These are phyloP conservation scores for Globisporangium nunn DNA, from an alignment of 352 stramenopile species.

Conservation along the genomic window DNA sequence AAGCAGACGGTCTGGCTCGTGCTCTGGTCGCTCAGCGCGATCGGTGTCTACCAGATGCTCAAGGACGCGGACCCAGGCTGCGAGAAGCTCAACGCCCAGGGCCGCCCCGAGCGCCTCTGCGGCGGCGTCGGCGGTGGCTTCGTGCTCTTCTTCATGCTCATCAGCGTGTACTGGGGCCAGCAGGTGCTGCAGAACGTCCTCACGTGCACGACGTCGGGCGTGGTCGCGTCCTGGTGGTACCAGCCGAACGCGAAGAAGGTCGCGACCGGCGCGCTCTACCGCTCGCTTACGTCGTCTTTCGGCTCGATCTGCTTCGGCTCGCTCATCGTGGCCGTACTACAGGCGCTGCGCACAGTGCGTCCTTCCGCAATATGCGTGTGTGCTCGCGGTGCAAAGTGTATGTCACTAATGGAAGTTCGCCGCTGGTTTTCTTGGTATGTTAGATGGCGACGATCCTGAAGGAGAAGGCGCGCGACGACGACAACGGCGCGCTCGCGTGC, in stretches of 20 bases:
- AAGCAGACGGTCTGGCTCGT: slow-evolving; percentile 71
- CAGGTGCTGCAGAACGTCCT: slow-evolving; percentile 82
- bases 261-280: slow-evolving; percentile 64
- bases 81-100: slow-evolving; percentile 26
- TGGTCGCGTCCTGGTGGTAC: slow-evolving; percentile 85
- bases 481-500: slow-evolving; percentile 69
- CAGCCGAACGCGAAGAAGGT: slow-evolving; percentile 47
- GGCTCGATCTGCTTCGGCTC: slow-evolving; percentile 83
- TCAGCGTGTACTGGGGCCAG: slow-evolving; percentile 82
- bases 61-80: slow-evolving; percentile 58
- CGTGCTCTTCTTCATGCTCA: slow-evolving; percentile 73
- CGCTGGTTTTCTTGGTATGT: background rate
- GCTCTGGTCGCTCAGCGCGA: slow-evolving; percentile 54
- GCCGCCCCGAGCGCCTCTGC: slow-evolving; percentile 31
- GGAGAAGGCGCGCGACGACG: slow-evolving; percentile 62
- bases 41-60: slow-evolving; percentile 75
- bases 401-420: slow-evolving; percentile 1
- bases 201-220: slow-evolving; percentile 71
- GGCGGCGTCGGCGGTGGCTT: slow-evolving; percentile 50
- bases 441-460: slow-evolving; percentile 62
- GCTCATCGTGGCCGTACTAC: slow-evolving; percentile 81
- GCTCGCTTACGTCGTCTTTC: slow-evolving; percentile 74
- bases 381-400: background rate
- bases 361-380: background rate
- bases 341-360: slow-evolving; percentile 63